phyloP scores from a whole-genome alignment of 345 rosid species.

The Hevea brasiliensis region DNA sequence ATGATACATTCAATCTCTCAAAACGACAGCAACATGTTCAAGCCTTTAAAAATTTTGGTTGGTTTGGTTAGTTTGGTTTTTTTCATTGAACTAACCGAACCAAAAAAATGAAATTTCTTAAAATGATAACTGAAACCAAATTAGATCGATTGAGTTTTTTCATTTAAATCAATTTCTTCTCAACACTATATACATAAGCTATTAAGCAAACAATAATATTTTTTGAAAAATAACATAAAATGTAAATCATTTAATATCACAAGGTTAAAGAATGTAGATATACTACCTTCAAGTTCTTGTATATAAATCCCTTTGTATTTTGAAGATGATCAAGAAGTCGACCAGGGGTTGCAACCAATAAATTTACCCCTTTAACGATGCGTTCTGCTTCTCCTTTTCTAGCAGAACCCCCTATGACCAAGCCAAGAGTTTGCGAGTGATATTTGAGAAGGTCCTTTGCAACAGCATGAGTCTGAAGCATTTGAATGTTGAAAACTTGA shows the following conservation, averaged over 20 bases:
- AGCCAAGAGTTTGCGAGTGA: conserved; percentile 78
- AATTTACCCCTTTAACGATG: conserved; percentile 74
- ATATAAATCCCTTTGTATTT: conserved; percentile 80
- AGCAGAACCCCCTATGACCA: conserved; percentile 91
- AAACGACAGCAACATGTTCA: too few relatives aligned
- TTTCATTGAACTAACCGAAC: too few relatives aligned
- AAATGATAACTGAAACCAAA: too few relatives aligned
- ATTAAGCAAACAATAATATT: too few relatives aligned
- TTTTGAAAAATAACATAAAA: too few relatives aligned
- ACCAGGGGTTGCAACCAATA: conserved; percentile 95
- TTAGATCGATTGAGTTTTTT: too few relatives aligned
- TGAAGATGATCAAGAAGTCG: conserved; percentile 98
- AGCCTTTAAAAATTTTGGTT: too few relatives aligned
- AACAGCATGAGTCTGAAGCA: conserved; percentile 77
- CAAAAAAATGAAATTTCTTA: too few relatives aligned
- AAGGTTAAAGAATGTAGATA: background rate
- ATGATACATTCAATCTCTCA: too few relatives aligned
- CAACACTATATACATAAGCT: too few relatives aligned
- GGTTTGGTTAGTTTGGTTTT: too few relatives aligned
- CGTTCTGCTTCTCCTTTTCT: conserved; percentile 85
- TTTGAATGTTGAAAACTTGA: conserved; percentile 13
- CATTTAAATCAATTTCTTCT: too few relatives aligned
- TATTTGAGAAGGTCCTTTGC: conserved; percentile 88
- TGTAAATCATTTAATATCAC: background rate
- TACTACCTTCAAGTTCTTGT: conserved; percentile 78